Evolutionary conservation across 306 rosid genomes (phyloP).

Genomic region (Luffa aegyptiaca): DNA sequence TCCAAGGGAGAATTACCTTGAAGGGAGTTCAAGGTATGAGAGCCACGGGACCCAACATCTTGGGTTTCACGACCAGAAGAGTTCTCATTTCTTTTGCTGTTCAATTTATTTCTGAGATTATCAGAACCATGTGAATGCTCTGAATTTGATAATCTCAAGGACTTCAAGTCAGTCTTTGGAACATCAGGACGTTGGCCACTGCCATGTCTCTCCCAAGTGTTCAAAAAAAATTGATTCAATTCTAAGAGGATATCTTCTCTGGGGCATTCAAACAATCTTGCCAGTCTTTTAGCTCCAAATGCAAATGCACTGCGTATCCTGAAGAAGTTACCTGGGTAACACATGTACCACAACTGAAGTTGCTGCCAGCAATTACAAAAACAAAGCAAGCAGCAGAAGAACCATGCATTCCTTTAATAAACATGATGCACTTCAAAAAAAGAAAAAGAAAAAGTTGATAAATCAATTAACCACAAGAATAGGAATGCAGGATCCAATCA

Average conservation of each 20-base stretch:
- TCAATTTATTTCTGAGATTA: slow-evolving; percentile 28
- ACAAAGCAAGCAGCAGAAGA: background rate
- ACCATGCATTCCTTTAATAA: background rate
- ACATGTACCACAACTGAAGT: background rate
- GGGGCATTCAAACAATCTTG: slow-evolving; percentile 83
- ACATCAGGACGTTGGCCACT: slow-evolving; percentile 97
- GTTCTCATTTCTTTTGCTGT: slow-evolving; percentile 34
- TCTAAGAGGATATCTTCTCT: slow-evolving; percentile 57
- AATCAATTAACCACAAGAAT: background rate
- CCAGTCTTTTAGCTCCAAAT: slow-evolving; percentile 83
- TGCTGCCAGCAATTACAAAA: background rate
- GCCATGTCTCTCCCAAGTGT: slow-evolving; percentile 99
- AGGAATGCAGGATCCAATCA: background rate
- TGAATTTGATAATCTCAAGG: slow-evolving; percentile 36
- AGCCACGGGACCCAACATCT: slow-evolving; percentile 28
- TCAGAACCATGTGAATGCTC: slow-evolving; percentile 44
- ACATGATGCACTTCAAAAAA: background rate
- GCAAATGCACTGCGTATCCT: slow-evolving; percentile 98
- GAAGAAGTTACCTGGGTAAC: slow-evolving; percentile 82
- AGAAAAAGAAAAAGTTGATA: background rate
- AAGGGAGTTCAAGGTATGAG: slow-evolving; percentile 34
- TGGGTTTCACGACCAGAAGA: slow-evolving; percentile 35
- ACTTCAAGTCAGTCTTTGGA: slow-evolving; percentile 47
- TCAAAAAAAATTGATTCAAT: slow-evolving; percentile 83
- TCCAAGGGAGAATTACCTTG: slow-evolving; percentile 39